These are phyloP conservation scores for Epichloe aotearoae DNA, from an alignment of 2,329 filamentous ascomycete genomes.

Conservation along the genomic window DNA sequence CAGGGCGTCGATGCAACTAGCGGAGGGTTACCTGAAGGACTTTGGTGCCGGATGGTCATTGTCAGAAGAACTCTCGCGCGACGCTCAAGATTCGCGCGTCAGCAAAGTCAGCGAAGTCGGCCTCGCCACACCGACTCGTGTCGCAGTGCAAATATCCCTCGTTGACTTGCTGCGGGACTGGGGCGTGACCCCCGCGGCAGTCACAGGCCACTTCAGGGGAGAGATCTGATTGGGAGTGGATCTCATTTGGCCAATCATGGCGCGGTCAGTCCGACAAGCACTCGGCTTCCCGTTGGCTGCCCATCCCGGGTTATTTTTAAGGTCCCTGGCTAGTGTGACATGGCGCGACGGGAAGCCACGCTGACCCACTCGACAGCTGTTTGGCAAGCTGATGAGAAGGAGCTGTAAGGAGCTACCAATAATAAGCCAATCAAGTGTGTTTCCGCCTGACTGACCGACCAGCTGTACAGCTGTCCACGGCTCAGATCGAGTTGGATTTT, in stretches of 20 bases:
- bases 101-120: not conserved
- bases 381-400: not conserved
- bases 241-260: not conserved
- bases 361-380: not conserved
- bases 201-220: conserved; percentile 19
- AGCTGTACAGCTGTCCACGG: not conserved
- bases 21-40: too few relatives aligned
- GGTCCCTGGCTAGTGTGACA: not conserved
- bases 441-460: not conserved
- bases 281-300: not conserved
- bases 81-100: not conserved
- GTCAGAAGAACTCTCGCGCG: not conserved
- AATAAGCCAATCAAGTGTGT: not conserved
- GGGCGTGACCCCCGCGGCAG: conserved; percentile 13
- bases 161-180: conserved; percentile 16
- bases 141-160: conserved; percentile 23
- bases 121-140: conserved; percentile 16
- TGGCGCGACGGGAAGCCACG: not conserved
- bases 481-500: not conserved
- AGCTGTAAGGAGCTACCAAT: not conserved
- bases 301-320: not conserved
- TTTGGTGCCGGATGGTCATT: not conserved
- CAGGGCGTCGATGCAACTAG: too few relatives aligned
- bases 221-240: conserved; percentile 12
- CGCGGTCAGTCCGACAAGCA: not conserved